Evolutionary conservation across 108 stramenopile genomes (phyloP), one percentile per base, ranked within the genome.

Genomic region (Mediolabrus comicus): DNA sequence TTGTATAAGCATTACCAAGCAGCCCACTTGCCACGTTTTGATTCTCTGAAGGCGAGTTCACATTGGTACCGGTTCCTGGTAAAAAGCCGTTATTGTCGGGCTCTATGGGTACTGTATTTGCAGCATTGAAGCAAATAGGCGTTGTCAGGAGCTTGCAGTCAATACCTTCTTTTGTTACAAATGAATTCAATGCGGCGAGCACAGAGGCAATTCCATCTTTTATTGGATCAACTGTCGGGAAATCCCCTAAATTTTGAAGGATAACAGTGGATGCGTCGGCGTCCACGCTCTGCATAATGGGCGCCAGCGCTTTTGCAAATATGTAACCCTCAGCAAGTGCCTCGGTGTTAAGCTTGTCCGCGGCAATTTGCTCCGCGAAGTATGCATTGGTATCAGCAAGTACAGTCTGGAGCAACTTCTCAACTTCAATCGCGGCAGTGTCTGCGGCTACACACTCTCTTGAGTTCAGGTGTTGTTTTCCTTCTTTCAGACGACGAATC

Each of bases 21-120:
- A 77, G 43, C 5, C 60, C 38, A 43, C 38, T 43, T 61, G 55
- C 43, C 10, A 17, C 46, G 32, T 72, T 53, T 10, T 51, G 36
- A 24, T 75, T 66, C 46, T 67, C 84, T 17, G 34, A 27, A 10
- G 51, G 32, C 17, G 83, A 59, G 16, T 55, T 52, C 39, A 33
- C 69, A 53, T 72, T 61, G 36, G 38, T 57, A 51, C 51, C 70
- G 11, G 81, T 77, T 38, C 69, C 77, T 52, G 67, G 67, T n/a
- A 87, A 55, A 26, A 67, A 72, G 19, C 77, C 85, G 60, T 84
- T 78, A 62, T 81, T 59, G 34, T 83, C 49, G n/a, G 86, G 80
- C 43, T 85, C 58, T n/a, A 57, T 19, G 28, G 80, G 62, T 10
- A 68, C 17, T 39, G 43, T 46, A 57, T 55, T n/a, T 10, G 79